Percentiles rank a stretch among this genome's conserved stretches.
Conservation (phyloP, 1,139 yeast genomes). For the Kluyveromyces sp. region DNA sequence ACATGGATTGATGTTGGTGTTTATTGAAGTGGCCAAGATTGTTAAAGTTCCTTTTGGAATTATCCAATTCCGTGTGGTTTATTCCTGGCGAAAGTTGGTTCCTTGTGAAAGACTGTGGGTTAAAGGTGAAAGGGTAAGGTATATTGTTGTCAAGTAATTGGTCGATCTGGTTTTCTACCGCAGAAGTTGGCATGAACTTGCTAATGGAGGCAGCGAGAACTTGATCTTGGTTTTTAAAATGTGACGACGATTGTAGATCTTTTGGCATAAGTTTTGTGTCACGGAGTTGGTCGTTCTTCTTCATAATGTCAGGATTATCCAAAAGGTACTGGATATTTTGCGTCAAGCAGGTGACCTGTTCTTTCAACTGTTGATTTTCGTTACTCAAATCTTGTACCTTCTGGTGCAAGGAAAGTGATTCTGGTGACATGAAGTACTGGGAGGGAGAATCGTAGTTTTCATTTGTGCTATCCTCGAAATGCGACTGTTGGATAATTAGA, state of each 20-base stretch:
- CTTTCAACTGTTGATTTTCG: neutral
- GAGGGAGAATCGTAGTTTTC: neutral
- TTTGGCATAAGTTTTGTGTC: neutral
- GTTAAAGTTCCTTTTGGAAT: neutral
- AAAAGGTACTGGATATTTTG: neutral
- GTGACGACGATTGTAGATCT: neutral
- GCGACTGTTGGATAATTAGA: neutral
- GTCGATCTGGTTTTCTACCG: neutral
- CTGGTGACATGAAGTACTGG: neutral
- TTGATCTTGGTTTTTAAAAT: neutral
- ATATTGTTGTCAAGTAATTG: neutral
- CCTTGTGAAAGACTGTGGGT: neutral
- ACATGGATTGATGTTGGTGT: no score
- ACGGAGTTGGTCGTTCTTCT: neutral
- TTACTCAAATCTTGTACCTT: neutral
- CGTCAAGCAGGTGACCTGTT: neutral
- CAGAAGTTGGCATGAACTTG: neutral
- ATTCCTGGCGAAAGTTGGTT: neutral
- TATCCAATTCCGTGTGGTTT: neutral
- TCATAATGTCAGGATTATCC: neutral
- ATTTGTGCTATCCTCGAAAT: neutral
- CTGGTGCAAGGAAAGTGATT: neutral
- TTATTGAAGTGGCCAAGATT: no score
- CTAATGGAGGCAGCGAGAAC: neutral
- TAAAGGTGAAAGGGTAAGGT: neutral